Evolutionary conservation across 768 basidiomycete genomes (phyloP), one percentile per base, ranked within the genome.

Genomic region (Amanita rimosa): DNA sequence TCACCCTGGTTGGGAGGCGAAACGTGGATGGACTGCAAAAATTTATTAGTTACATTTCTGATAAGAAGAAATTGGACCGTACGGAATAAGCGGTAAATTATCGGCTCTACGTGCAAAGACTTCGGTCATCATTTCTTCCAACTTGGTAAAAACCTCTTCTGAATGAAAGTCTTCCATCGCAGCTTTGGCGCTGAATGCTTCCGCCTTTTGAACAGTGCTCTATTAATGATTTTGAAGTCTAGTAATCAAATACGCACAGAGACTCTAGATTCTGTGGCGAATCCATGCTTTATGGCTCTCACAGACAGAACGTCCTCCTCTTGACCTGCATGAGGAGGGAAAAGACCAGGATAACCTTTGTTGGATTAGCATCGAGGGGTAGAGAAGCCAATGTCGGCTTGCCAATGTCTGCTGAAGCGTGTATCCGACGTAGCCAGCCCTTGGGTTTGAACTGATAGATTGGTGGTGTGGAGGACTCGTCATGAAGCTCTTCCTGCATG

Each of bases 1-100:
- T 91, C 4, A 88, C 85, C 55, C 89, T 69, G n/a, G 82, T 78
- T 0, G 89, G 89, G 55, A 91, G 77, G 45, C 82, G 83, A 63
- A 88, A 92, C 1, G 81, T 73, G 19, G 80, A 79, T 4, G 74
- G 52, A 11, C 87, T 85, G 54, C 16, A 52, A 21, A 42, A 2
- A 34, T 6, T 24, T 38, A 45, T 40, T 31, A 43, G 44, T 24
- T 34, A 22, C 38, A 27, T 19, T 22, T 29, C 19, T 16, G 43
- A 36, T 40, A 38, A 44, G 42, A 22, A 27, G 46, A 19, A 27
- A 4, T 48, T 29, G 24, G 8, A 44, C 67, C 85, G 55, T 60
- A 89, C 89, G 84, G 81, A 39, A 91, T 67, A 3, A 70, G 48
- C 16, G 82, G 72, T 9, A 75, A 61, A 47, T 63, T 69, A 46